Base-by-base conservation (phyloP, 106 monocot genomes). In the Dioscorea zingiberensis region DNA sequence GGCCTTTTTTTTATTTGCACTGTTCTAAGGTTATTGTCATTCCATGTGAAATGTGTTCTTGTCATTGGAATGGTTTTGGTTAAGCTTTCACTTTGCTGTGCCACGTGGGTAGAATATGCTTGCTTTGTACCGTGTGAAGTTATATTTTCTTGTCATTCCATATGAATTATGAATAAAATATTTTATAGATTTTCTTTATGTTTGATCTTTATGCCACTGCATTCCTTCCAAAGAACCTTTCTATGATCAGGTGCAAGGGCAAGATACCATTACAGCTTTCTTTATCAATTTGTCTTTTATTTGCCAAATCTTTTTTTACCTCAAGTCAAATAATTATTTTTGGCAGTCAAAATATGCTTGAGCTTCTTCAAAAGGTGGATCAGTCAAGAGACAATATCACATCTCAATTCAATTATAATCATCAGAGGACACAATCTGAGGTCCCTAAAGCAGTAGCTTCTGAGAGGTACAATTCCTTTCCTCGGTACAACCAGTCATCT, bases 341-440 rank as follows among this genome's bases (percentile, higher is more conserved):
- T 97, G n/a, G 81, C 81, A 97, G 92, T 54, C 85, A 92, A 80
- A 84, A 89, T 78, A 84, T 89, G 81, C 86, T 86, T 44, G 81
- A 89, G 68, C 88, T 92, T 79, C 85, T 97, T 60, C 83, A 86
- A 63, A 92, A 89, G 71, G 76, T 84, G 38, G 88, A 92, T 48
- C 78, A 84, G 63, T 84, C 88, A 47, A 83, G 67, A 32, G 77
- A 77, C 47, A 71, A 22, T 30, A 71, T 49, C 49, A 14, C 47
- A 45, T 24, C 66, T 67, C 24, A 32, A 7, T 61, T 49, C 27
- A 62, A 65, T 65, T 60, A 57, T 69, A 67, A 72, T 63, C 71
- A 80, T 68, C 62, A 60, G 44, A 75, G 48, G 47, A 44, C 51
- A 29, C 16, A 61, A 38, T 71, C 75, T 72, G 66, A 69, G 49